These are phyloP conservation scores for Suillus occidentalis DNA, from an alignment of 768 basidiomycete genomes.

Conservation along the genomic window DNA sequence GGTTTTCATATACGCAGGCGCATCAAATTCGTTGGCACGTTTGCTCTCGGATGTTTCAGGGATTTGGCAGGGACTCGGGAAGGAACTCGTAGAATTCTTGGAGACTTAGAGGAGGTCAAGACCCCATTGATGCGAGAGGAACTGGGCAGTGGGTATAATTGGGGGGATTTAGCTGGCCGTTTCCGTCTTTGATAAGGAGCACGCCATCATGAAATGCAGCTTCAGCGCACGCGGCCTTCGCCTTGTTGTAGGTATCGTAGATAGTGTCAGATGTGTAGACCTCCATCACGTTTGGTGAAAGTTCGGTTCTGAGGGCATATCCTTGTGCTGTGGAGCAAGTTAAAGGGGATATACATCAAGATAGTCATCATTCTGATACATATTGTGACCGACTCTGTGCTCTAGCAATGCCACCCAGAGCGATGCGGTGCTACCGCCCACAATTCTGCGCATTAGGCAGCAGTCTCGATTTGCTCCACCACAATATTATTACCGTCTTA, in stretches of 20 bases:
- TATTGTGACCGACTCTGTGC: conserved; percentile 43
- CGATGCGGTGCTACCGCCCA: conserved; percentile 45
- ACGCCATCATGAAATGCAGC: conserved; percentile 53
- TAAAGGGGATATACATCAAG: background rate
- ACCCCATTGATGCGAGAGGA: conserved; percentile 9
- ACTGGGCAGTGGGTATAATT: conserved; percentile 4
- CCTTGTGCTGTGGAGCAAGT: conserved; percentile 42
- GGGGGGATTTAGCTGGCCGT: conserved; percentile 43
- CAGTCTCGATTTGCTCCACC: conserved; percentile 46
- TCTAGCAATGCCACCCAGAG: conserved; percentile 38
- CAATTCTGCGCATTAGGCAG: conserved; percentile 49
- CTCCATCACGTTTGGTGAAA: conserved; percentile 48
- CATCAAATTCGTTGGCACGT: conserved; percentile 51
- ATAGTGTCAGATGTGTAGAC: conserved; percentile 45
- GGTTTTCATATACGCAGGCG: conserved; percentile 51
- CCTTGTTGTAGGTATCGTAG: conserved; percentile 40
- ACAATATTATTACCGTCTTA: conserved; percentile 11
- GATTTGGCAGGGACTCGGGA: conserved; percentile 62
- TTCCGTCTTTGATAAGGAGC: conserved; percentile 54
- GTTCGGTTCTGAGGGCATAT: conserved; percentile 53
- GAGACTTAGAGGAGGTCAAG: conserved; percentile 36
- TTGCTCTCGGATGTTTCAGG: conserved; percentile 51
- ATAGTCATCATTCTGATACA: conserved; percentile 17
- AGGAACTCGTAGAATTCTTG: conserved; percentile 65
- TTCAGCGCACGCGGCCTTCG: conserved; percentile 53